These are phyloP conservation scores for Gastroboletus turbinatus DNA, from an alignment of 1,284 basidiomycete genomes.

Conservation along the genomic window DNA sequence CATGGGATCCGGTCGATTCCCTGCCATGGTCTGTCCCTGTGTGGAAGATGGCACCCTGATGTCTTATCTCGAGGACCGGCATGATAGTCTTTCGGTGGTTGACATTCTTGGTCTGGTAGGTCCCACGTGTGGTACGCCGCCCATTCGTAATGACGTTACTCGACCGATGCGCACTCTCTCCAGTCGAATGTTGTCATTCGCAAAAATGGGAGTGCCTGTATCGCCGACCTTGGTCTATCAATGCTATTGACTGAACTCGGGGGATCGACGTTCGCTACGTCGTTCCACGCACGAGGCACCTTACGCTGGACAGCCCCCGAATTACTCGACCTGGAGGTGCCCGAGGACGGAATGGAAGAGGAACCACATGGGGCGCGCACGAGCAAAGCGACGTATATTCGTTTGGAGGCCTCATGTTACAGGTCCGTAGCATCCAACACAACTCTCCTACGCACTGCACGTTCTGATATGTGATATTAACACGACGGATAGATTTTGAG, in stretches of 20 bases:
- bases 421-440: constrained; percentile 5
- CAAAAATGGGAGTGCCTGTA: constrained; percentile 5
- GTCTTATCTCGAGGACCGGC: neutral
- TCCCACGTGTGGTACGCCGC: no score
- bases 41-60: neutral
- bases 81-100: neutral
- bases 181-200: no score
- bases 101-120: no score
- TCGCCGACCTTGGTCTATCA: neutral
- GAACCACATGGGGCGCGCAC: neutral
- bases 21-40: neutral
- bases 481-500: constrained; percentile 7
- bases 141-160: neutral
- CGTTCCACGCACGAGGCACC: constrained; percentile 30
- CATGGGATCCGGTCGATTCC: neutral
- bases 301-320: neutral
- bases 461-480: neutral
- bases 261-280: constrained; percentile 7
- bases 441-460: neutral
- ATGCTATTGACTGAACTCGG: neutral
- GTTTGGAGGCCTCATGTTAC: constrained; percentile 23
- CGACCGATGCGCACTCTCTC: no score
- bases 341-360: neutral
- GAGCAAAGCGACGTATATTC: constrained; percentile 17
- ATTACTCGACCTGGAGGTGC: neutral